Base-by-base conservation (phyloP, 2,329 filamentous ascomycete genomes). In the Chaetomium strumarium region DNA sequence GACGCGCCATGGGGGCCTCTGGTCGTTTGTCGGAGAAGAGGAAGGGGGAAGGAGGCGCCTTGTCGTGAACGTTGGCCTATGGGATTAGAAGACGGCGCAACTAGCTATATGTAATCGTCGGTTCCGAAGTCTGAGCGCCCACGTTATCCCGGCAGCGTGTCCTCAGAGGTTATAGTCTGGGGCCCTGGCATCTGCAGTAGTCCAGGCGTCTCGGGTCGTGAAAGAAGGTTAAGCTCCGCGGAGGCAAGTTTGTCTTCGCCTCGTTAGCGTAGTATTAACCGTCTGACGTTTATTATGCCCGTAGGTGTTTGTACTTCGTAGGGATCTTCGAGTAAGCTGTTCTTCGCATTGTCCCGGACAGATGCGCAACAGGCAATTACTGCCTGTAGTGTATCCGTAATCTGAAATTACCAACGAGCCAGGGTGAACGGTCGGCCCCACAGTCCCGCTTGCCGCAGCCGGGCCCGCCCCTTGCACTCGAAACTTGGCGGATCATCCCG, bases 1-100 rank as follows among this genome's bases (percentile, higher is more conserved):
- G 72, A 55, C 79, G 77, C 39, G 79, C 67, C 80, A 83, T 80
- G 14, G 12, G 41, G 24, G 13, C 45, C 44, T 30, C 29, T 60
- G 30, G 2, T 42, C n/a, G 43, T 2, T 45, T 7, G 42, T 31
- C 16, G n/a, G 29, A 31, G 33, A 31, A 17, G 2, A 17, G 14
- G 17, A 31, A 33, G 34, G 14, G 2, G 12, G 36, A 36, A 49
- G 31, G n/a, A 30, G 14, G 45, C 30, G 29, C 30, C n/a, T 19
- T n/a, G 4, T 24, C 7, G 24, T 7, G 24, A 24, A 7, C 24
- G 4, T 24, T 4, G 24, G 14, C 14, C 33, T 34, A 34, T 34
- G 5, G 33, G 33, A 34, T 14, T 5, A 14, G 33, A 11, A 10
- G 9, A 3, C 4, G 10, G 33, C 5, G 33, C 33, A 7, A 24